Conservation (phyloP, 345 rosid genomes). For the Passiflora organensis region DNA sequence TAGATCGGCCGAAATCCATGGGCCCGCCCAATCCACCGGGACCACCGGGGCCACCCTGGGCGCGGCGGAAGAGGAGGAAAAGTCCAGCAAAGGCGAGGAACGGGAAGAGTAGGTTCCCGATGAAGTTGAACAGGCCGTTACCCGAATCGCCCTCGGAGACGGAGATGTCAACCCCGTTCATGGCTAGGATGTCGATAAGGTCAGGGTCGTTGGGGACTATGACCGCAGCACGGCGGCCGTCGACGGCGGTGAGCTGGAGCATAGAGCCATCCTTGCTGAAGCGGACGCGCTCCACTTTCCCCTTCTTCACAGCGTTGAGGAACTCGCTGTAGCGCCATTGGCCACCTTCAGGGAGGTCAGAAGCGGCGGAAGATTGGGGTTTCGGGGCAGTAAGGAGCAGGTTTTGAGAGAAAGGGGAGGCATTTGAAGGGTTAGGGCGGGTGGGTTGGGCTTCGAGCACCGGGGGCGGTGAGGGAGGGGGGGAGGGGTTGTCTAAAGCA, state of each 20-base stretch:
- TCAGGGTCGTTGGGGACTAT: slow-evolving; percentile 66
- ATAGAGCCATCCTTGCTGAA: slow-evolving; percentile 69
- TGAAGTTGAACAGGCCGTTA: slow-evolving; percentile 49
- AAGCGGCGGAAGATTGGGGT: slow-evolving; percentile 40
- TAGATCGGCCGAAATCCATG: slow-evolving; percentile 73
- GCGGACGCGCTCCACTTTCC: slow-evolving; percentile 68
- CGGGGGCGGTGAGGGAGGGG: slow-evolving; percentile 28
- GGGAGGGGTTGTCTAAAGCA: slow-evolving; percentile 40
- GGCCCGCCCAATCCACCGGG: slow-evolving; percentile 87
- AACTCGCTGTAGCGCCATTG: slow-evolving; percentile 87
- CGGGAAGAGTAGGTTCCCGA: slow-evolving; percentile 64
- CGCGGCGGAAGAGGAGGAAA: slow-evolving; percentile 55
- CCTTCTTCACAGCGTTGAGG: slow-evolving; percentile 66
- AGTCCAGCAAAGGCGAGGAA: slow-evolving; percentile 61
- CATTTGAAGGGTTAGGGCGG: slow-evolving; percentile 35
- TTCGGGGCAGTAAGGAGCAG: slow-evolving; percentile 52
- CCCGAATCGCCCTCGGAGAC: slow-evolving; percentile 74
- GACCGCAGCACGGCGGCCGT: slow-evolving; percentile 65
- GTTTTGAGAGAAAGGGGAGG: slow-evolving; percentile 47
- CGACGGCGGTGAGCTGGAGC: slow-evolving; percentile 57
- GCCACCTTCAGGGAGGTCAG: slow-evolving; percentile 64
- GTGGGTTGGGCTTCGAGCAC: slow-evolving; percentile 46
- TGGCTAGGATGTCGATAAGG: slow-evolving; percentile 63
- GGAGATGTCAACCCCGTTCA: slow-evolving; percentile 73
- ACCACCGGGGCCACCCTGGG: slow-evolving; percentile 73